Evolutionary conservation across 441 rosid genomes (phyloP), one percentile per base, ranked within the genome.

Genomic region (Jatropha multifida): DNA sequence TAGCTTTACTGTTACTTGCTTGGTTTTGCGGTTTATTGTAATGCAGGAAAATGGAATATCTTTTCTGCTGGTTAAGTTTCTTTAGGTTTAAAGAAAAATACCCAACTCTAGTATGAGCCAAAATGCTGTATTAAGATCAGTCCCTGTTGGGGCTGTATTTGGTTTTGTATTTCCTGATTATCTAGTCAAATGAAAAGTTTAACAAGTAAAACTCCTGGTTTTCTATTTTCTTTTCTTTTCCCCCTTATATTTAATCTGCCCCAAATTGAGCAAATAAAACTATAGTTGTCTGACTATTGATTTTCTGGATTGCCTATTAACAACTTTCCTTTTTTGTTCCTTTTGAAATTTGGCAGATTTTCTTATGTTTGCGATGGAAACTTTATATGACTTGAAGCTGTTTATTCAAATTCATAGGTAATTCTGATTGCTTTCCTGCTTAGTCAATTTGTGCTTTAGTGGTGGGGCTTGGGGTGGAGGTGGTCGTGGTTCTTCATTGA

Each of bases 391-490:
- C n/a, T 52, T 15, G 56, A 51, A 60, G 41, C 54, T 71, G 51
- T 42, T 78, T 59, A 37, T 18, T 27, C 61, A 41, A 17, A 44
- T 38, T 64, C 58, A 20, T 42, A 23, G 75, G 42, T 26, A 37
- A 32, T 48, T 49, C 55, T 26, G 27, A 18, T 12, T 17, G 52
- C 32, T 62, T 5, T 44, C 71, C 60, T 77, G 70, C 73, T 72
- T 80, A 54, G 66, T 20, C 48, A 26, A 44, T 54, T 68, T 75
- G 69, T 52, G 74, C 23, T 63, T 77, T 62, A 75, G 75, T 49
- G 75, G 69, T 60, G 52, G 23, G 23, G 23, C 23, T 23, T 23
- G 23, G 23, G 23, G 23, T 23, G 23, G 23, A 23, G 23, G 23
- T 76, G 55, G 26, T 63, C 27, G 65, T 18, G 11, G 23, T 69